Percentiles rank a stretch among this genome's conserved stretches.
Conservation (phyloP, 257 asterid species). For the Gardenia jasminoides region DNA sequence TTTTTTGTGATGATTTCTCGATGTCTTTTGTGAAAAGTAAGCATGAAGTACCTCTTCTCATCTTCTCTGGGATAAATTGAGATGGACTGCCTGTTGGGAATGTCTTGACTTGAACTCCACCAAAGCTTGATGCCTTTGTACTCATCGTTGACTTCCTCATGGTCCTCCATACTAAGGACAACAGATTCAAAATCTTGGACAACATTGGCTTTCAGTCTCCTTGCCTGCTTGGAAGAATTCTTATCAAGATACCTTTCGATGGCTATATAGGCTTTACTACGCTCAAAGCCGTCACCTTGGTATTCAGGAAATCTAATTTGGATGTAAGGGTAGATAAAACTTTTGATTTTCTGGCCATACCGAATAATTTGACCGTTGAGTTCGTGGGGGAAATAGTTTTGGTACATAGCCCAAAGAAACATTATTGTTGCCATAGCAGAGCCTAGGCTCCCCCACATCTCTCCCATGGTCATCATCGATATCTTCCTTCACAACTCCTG, state of each 20-base stretch:
- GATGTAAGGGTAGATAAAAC: constrained; percentile 16
- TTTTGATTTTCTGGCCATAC: not conserved
- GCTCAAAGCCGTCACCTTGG: constrained; percentile 29
- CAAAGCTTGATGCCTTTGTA: constrained; percentile 11
- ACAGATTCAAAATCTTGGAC: constrained; percentile 15
- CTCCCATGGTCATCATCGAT: constrained; percentile 3
- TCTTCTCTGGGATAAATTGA: constrained; percentile 41
- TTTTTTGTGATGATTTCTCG: not conserved
- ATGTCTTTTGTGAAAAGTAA: constrained; percentile 7
- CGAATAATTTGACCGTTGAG: not conserved
- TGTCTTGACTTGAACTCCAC: constrained; percentile 28
- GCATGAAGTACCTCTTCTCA: constrained; percentile 15
- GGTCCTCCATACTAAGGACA: constrained; percentile 19
- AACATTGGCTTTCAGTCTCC: constrained; percentile 13
- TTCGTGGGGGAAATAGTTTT: not conserved
- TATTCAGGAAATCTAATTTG: constrained; percentile 21
- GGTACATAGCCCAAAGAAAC: constrained; percentile 1
- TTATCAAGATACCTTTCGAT: constrained; percentile 19
- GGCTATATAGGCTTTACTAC: constrained; percentile 39
- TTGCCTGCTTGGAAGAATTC: constrained; percentile 14
- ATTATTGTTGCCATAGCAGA: not conserved
- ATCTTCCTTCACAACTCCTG: no score
- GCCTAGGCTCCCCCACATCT: constrained; percentile 3
- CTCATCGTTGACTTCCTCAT: constrained; percentile 6
- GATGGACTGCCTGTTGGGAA: constrained; percentile 1